Evolutionary conservation across 2,329 filamentous ascomycete genomes (phyloP).

Genomic region (Arthrobotrys sinensis): DNA sequence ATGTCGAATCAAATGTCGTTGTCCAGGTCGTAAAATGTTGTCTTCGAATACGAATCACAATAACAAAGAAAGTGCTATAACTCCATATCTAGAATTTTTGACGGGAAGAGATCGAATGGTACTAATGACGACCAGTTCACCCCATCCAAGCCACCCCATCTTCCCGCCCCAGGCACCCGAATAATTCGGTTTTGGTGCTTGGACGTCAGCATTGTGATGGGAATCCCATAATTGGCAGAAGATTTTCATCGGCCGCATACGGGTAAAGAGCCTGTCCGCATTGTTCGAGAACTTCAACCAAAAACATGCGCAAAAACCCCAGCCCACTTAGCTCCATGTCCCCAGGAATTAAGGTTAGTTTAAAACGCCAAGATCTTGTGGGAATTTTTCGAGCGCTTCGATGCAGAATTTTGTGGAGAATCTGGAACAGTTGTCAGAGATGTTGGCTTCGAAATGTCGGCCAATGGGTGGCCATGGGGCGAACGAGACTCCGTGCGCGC

Average conservation of each 20-base stretch:
- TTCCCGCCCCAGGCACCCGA: not conserved
- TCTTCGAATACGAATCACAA: not conserved
- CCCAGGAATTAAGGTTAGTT: not conserved
- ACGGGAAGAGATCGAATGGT: not conserved
- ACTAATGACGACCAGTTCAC: not conserved
- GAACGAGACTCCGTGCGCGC: slow-evolving; percentile 11
- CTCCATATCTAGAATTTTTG: not conserved
- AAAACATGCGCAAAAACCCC: not conserved
- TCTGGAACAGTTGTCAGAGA: not conserved
- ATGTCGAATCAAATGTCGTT: slow-evolving; percentile 1
- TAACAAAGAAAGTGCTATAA: not conserved
- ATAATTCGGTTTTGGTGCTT: slow-evolving; percentile 19
- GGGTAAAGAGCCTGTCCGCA: slow-evolving; percentile 10
- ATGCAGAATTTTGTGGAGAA: not conserved
- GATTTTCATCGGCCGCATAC: slow-evolving; percentile 38
- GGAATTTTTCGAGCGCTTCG: slow-evolving; percentile 1
- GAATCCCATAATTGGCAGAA: slow-evolving; percentile 1
- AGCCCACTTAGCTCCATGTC: not conserved
- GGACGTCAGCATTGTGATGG: slow-evolving; percentile 29
- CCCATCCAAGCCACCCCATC: not conserved
- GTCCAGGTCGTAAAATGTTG: not conserved
- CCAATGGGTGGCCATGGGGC: not conserved
- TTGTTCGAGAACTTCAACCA: not conserved
- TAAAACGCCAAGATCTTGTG: slow-evolving; percentile 8
- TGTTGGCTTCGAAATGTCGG: not conserved